Base-by-base conservation (phyloP, 805 yeast genomes). In the Cyberlindnera veronae region DNA sequence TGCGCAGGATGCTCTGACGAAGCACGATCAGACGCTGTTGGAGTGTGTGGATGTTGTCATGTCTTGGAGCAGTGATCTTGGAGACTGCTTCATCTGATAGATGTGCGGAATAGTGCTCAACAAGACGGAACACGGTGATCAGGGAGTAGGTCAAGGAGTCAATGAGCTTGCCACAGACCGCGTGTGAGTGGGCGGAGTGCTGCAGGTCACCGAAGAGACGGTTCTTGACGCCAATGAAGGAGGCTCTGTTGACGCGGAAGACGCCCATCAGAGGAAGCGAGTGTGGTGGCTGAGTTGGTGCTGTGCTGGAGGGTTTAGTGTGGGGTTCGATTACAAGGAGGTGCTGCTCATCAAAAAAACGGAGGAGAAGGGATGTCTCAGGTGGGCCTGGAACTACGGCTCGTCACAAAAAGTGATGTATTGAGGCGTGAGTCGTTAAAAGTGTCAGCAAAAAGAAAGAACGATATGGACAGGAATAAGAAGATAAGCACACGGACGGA, bases 91-190 rank as follows among this genome's bases (percentile, higher is more conserved):
- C 15, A 3, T 9, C 35, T 6, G 41, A 33, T 17, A 32, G 13
- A 31, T 42, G 6, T 7, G 22, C 29, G 4, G 39, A 28, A 34
- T 38, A 42, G 32, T 42, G 37, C 13, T 42, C 42, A 27, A 32
- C 24, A n/a, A 42, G 20, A 3, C 34, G 35, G 29, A 28, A 38
- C 12, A 42, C 16, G 7, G 46, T 34, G 31, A 42, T 16, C 12
- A 34, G 32, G 24, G 32, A 12, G 24, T 42, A 35, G 2, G 42
- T 29, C 22, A 42, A 16, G 29, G 42, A 31, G 27, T 38, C 46
- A 12, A 38, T 15, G 15, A 41, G 39, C 36, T 34, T 26, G 9
- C 22, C 31, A 16, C 21, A 34, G 12, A 29, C 36, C 11, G 22
- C 21, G 18, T 34, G 24, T 27, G n/a, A n/a, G n/a, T 41, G 41